Base-by-base conservation (phyloP, 2,329 filamentous ascomycete genomes). In the Pseudogymnoascus pannorum region DNA sequence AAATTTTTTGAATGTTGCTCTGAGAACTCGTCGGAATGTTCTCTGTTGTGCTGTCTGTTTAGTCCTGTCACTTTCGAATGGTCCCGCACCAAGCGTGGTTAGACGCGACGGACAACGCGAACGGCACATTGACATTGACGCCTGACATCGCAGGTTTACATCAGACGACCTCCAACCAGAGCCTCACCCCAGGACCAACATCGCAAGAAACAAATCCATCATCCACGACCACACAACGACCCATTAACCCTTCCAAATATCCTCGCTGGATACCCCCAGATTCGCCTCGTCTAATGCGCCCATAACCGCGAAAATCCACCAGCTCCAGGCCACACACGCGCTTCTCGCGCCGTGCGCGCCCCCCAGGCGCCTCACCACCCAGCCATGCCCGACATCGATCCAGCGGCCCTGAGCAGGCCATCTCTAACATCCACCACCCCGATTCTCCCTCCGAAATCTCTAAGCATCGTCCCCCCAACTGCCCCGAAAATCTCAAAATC, bases 321-420 rank as follows among this genome's bases (percentile, higher is more conserved):
- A 51, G 24, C 24, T 29, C 22, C 22, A 51, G 44, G 44, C 24
- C 24, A 16, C 44, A 16, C 24, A 51, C 24, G 22, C 24, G 7
- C 44, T 29, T 29, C 2, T 12, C 44, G 44, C 24, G 44, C 44
- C 44, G 24, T 22, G 44, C 44, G 24, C 44, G 44, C 44, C 24
- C 22, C 44, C 44, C 44, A 29, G 24, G 44, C 44, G 44, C 24
- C 24, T 18, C 64, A 68, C 61, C 54, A 35, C 29, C 29, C 29
- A 42, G 14, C 42, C 66, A 87, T 87, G 85, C 84, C 85, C 69
- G 85, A 87, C 76, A 87, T 88, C 76, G 85, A 87, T 77, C 85
- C 85, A 70, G 84, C 85, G 77, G 84, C 85, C 66, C 75, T 88
- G 69, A 87, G 84, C 78, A 83, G 84, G 70, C 81, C 83, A 64